Conservation (phyloP, 2,329 filamentous ascomycete species). For the Coniochaeta sp. region DNA sequence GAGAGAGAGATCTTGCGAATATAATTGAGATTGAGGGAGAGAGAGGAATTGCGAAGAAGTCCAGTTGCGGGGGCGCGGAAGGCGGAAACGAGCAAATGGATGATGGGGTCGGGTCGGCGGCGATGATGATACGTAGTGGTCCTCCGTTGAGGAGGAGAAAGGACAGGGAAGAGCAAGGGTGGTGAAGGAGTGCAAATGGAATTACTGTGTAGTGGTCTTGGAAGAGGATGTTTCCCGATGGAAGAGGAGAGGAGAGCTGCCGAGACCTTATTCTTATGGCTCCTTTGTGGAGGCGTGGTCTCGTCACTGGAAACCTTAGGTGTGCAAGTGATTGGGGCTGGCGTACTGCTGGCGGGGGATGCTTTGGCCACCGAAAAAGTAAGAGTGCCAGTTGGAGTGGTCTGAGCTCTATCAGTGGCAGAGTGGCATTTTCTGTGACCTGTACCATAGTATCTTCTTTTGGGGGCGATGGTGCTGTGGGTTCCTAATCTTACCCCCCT, state of each 20-base stretch:
- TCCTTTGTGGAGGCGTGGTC: background rate
- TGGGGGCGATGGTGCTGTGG: background rate
- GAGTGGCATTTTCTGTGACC: background rate
- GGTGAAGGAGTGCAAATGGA: background rate
- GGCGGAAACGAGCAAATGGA: slow-evolving; percentile 6
- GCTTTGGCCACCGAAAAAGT: background rate
- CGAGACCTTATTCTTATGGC: background rate
- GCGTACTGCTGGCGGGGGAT: background rate
- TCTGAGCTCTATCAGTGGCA: background rate
- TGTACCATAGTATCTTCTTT: background rate
- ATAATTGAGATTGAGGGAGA: slow-evolving; percentile 13
- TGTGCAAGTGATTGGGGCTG: background rate
- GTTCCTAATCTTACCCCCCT: background rate
- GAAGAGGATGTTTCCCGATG: background rate
- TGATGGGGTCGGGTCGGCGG: background rate
- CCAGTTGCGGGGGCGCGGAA: slow-evolving; percentile 9
- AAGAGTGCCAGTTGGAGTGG: background rate
- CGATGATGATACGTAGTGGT: background rate
- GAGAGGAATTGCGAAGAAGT: slow-evolving; percentile 14
- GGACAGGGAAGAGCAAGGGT: background rate
- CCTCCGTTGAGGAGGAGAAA: background rate
- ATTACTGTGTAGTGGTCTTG: background rate
- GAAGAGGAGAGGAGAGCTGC: background rate
- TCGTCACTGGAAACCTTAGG: background rate
- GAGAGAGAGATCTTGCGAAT: slow-evolving; percentile 4